These are phyloP conservation scores for Stygiomarasmius scandens DNA, from an alignment of 1,284 basidiomycete genomes.

Conservation along the genomic window DNA sequence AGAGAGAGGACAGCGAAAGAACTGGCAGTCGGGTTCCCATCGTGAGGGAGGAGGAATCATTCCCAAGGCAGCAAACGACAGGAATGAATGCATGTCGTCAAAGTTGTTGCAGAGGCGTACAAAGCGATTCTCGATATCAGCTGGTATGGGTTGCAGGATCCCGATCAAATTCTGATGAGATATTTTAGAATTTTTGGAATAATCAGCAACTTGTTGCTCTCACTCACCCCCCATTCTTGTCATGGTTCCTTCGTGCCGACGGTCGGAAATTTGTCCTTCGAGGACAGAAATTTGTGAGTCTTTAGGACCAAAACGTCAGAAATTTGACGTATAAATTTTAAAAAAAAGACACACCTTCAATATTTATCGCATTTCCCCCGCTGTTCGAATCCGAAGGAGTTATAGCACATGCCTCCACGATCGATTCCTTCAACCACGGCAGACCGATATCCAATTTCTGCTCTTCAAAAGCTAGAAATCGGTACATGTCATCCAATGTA, in stretches of 20 bases:
- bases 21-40: slow-evolving; percentile 29
- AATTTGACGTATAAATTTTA: neutral
- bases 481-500: slow-evolving; percentile 23
- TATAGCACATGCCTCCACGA: slow-evolving; percentile 29
- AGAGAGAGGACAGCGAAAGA: slow-evolving; percentile 24
- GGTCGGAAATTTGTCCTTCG: slow-evolving; percentile 33
- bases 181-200: no score
- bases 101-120: slow-evolving; percentile 33
- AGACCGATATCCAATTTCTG: slow-evolving; percentile 16
- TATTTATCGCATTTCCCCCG: slow-evolving; percentile 15
- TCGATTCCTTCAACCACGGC: slow-evolving; percentile 32
- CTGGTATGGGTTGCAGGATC: slow-evolving; percentile 13
- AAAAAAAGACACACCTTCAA: neutral
- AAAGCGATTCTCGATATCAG: slow-evolving; percentile 32
- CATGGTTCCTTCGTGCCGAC: slow-evolving; percentile 20
- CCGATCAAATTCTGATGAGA: neutral
- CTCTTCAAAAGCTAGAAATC: slow-evolving; percentile 13
- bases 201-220: neutral
- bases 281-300: slow-evolving; percentile 25
- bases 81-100: slow-evolving; percentile 31
- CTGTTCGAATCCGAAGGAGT: neutral
- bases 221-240: slow-evolving; percentile 34
- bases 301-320: neutral
- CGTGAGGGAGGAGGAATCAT: slow-evolving; percentile 17
- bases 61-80: slow-evolving; percentile 28